Percentiles rank a stretch among this genome's conserved stretches.
Evolutionary conservation across 345 rosid genomes (phyloP).

Genomic region (Excoecaria agallocha): DNA sequence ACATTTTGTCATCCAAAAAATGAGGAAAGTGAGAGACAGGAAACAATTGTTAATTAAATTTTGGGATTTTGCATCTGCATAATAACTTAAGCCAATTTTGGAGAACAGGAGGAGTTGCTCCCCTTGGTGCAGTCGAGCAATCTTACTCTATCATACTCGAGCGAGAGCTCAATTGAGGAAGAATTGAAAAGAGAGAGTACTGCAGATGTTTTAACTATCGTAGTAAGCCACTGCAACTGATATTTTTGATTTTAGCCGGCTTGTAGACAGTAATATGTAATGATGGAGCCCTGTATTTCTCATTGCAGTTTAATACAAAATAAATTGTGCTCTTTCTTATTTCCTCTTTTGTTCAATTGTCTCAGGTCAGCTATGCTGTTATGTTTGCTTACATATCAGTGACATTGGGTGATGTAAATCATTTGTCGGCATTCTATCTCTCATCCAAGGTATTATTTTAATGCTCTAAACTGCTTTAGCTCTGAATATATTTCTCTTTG

Average conservation of each 20-base stretch:
- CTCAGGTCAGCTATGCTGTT: slow-evolving; percentile 93
- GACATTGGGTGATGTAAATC: slow-evolving; percentile 74
- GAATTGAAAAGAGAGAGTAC: slow-evolving; percentile 97
- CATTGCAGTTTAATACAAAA: not conserved
- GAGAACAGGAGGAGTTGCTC: slow-evolving; percentile 72
- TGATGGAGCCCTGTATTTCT: not conserved
- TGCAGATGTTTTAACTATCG: slow-evolving; percentile 80
- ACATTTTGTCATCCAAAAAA: not conserved
- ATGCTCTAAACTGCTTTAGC: not conserved
- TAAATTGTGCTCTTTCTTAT: not conserved
- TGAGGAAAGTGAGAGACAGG: not conserved
- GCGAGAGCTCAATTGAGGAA: slow-evolving; percentile 95
- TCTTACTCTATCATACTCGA: slow-evolving; percentile 79
- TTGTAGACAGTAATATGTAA: slow-evolving; percentile 14
- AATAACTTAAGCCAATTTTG: not conserved
- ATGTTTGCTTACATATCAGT: slow-evolving; percentile 96
- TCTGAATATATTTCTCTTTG: not conserved
- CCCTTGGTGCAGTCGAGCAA: slow-evolving; percentile 69
- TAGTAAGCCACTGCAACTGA: slow-evolving; percentile 28
- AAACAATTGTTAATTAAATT: not conserved
- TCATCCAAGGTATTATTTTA: slow-evolving; percentile 71
- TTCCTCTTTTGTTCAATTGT: slow-evolving; percentile 2
- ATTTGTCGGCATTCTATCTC: slow-evolving; percentile 60
- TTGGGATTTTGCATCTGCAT: not conserved
- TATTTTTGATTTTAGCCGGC: slow-evolving; percentile 4